Evolutionary conservation across 176 grass and related monocot genomes (phyloP), one percentile per base, ranked within the genome.

Genomic region (Rhynchospora breviuscula): DNA sequence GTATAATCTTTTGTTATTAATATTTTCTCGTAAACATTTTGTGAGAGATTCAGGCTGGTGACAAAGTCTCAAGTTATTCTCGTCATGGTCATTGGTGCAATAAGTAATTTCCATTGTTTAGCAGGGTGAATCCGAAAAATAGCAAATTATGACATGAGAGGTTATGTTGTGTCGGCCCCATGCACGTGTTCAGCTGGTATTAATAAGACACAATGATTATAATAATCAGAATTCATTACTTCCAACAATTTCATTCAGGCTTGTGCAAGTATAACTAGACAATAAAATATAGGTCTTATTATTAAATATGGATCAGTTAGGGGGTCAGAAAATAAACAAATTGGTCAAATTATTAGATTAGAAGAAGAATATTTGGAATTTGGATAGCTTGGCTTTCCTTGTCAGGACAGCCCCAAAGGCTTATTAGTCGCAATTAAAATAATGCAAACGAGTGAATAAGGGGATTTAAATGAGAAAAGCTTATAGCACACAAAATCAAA

Each of bases 301-400:
- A 51, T 84, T 84, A 71, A 21, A 84, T 59, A 75, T 22, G 12
- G 80, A 12, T 82, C 61, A 45, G 62, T 82, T 67, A 62, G 67
- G 80, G 7, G 23, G 35, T 6, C 35, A 6, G 63, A 81, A 22
- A 81, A 65, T 22, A 63, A 63, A 52, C 4, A 49, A 48, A 19
- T 59, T 10, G 7, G 13, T 68, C 66, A 49, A 72, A 10, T 72
- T 22, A 47, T 10, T 71, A 21, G 5, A 47, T 46, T 48, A 25
- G 46, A 51, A 74, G 19, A 43, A 44, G 25, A 68, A 33, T 35
- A 33, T 3, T 66, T 66, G 23, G 10, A 66, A 71, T 47, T 45
- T 70, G 0, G 17, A 46, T 71, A 47, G 67, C 18, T 46, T 10
- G 67, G 43, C 15, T 71, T 71, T 71, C 67, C 29, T 35, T 8